A percentile compares a stretch with the other conserved stretches of the same genome.
phyloP scores from a whole-genome alignment of 2,329 filamentous ascomycete genomes.

The Phialophora expanda region DNA sequence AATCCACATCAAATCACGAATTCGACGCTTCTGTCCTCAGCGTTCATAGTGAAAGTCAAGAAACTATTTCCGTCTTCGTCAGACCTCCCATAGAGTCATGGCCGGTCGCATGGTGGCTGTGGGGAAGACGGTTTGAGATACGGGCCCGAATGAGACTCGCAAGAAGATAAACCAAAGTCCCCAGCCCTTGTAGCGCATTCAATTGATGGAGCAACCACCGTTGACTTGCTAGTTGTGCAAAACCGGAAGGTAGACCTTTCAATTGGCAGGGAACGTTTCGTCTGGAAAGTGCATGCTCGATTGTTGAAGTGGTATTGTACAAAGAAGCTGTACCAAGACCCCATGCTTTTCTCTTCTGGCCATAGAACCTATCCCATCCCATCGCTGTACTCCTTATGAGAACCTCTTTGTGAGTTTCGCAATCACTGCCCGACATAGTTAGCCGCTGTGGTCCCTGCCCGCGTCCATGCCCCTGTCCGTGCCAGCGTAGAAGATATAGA shows the following conservation, averaged over 20 bases:
- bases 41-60: background rate
- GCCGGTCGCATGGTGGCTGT: no score
- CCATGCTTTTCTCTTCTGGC: constrained; percentile 29
- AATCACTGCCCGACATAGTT: constrained; percentile 67
- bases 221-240: background rate
- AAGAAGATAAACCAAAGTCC: background rate
- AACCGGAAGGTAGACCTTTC: background rate
- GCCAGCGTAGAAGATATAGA: background rate
- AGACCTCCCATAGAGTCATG: background rate
- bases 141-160: background rate
- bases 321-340: constrained; percentile 14
- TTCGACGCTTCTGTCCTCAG: no score
- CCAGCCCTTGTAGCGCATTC: background rate
- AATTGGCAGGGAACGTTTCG: background rate
- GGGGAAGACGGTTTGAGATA: background rate
- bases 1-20: no score
- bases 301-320: constrained; percentile 27
- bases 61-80: background rate
- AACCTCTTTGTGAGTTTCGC: constrained; percentile 94
- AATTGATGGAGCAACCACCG: background rate
- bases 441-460: constrained; percentile 36
- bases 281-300: constrained; percentile 4
- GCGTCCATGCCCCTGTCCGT: constrained; percentile 27
- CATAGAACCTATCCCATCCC: constrained; percentile 2
- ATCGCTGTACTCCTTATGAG: constrained; percentile 47